Conservation (phyloP, 331 rosid species). For the Stylosanthes scabra region DNA sequence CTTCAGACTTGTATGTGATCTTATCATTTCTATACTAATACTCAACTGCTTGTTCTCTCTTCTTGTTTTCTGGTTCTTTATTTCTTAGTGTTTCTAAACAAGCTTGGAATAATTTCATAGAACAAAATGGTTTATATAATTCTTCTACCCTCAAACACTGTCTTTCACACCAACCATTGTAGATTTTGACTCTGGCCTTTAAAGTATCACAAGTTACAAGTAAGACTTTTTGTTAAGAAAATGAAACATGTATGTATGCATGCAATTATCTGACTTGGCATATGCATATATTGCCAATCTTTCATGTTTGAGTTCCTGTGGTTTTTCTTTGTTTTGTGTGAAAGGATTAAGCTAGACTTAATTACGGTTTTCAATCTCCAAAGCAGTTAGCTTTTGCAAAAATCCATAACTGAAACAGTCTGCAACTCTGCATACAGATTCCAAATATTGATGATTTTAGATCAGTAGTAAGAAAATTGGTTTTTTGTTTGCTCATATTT, state of each 20-base stretch:
- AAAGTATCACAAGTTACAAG: slow-evolving; percentile 20
- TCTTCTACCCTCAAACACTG: slow-evolving; percentile 21
- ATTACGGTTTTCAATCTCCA: too few species aligned
- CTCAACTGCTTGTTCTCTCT: slow-evolving; percentile 30
- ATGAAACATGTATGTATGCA: slow-evolving; percentile 31
- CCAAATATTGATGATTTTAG: slow-evolving; percentile 11
- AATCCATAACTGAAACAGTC: too few species aligned
- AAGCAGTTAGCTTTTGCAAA: too few species aligned
- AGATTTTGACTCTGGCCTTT: slow-evolving; percentile 2
- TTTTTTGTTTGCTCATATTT: too few species aligned
- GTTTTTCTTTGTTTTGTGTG: slow-evolving; percentile 17
- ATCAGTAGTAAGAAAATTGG: slow-evolving; percentile 28
- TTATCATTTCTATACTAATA: slow-evolving; percentile 25
- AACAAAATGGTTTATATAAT: slow-evolving; percentile 25
- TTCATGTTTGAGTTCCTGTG: slow-evolving; percentile 14
- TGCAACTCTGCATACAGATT: too few species aligned
- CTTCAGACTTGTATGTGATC: slow-evolving; percentile 43
- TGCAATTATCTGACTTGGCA: slow-evolving; percentile 31
- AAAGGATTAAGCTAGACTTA: too few species aligned
- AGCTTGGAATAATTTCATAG: slow-evolving; percentile 23
- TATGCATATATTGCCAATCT: slow-evolving; percentile 20
- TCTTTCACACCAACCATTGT: slow-evolving; percentile 21
- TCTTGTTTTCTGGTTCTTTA: slow-evolving; percentile 30
- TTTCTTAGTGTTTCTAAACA: slow-evolving; percentile 22
- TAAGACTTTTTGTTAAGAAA: slow-evolving; percentile 14